Evolutionary conservation across 257 asterid genomes (phyloP).

Genomic region (Buddleja alternifolia): DNA sequence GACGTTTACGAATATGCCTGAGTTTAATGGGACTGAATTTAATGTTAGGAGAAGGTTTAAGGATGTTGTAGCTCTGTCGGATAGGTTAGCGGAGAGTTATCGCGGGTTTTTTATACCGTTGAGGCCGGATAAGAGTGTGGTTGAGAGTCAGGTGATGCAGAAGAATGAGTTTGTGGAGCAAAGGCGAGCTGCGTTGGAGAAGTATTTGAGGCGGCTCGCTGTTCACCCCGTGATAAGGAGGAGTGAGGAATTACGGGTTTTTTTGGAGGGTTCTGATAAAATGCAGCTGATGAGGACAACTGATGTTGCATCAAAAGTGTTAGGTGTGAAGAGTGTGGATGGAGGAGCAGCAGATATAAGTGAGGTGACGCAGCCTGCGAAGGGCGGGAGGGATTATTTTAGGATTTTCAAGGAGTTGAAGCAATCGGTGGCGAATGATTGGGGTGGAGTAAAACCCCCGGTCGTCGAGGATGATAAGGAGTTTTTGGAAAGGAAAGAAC

Average conservation of each 20-base stretch:
- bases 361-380: constrained; percentile 68
- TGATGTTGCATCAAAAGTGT: constrained; percentile 70
- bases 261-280: constrained; percentile 56
- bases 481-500: constrained; percentile 72
- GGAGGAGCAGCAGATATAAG: constrained; percentile 42
- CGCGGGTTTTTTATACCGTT: constrained; percentile 84
- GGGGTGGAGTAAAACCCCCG: constrained; percentile 80
- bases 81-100: constrained; percentile 68
- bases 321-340: constrained; percentile 45
- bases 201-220: constrained; percentile 72
- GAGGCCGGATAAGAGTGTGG: constrained; percentile 93
- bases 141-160: constrained; percentile 97
- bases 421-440: constrained; percentile 88
- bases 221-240: constrained; percentile 65
- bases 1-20: constrained; percentile 74
- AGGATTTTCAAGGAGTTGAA: constrained; percentile 85
- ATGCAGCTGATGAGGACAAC: constrained; percentile 54
- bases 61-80: constrained; percentile 79
- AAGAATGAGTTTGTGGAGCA: constrained; percentile 84
- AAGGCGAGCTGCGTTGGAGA: constrained; percentile 85
- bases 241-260: constrained; percentile 79
- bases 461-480: constrained; percentile 85
- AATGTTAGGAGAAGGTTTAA: constrained; percentile 90
- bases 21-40: constrained; percentile 66
- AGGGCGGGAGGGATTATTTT: constrained; percentile 80